These are phyloP conservation scores for Colletotrichum abscissum DNA, from an alignment of 2,329 filamentous ascomycete species.

Conservation along the genomic window DNA sequence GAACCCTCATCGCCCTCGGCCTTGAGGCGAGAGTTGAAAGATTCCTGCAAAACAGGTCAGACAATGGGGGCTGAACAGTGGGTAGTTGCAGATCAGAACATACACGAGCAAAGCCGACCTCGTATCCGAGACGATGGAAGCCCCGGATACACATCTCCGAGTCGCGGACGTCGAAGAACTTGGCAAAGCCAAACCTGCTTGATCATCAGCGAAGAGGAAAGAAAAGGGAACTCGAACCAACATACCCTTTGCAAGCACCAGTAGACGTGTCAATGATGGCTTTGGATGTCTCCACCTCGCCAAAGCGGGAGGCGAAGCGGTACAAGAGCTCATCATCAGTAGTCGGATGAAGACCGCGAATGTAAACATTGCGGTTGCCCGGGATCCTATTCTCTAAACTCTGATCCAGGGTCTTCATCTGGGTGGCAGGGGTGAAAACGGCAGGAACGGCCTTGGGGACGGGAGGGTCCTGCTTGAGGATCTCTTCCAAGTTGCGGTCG, in stretches of 20 bases:
- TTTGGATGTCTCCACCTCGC: constrained; percentile 95
- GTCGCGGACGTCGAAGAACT: constrained; percentile 87
- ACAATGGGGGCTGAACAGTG: background rate
- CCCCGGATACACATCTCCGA: constrained; percentile 97
- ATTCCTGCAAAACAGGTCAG: constrained; percentile 73
- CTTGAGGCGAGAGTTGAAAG: constrained; percentile 98
- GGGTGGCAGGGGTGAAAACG: constrained; percentile 85
- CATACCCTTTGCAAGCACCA: constrained; percentile 94
- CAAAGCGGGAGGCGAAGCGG: constrained; percentile 87
- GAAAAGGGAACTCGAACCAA: constrained; percentile 34
- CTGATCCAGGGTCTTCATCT: constrained; percentile 90
- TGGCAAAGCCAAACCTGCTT: constrained; percentile 93
- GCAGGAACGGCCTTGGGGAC: constrained; percentile 92
- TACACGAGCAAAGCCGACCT: constrained; percentile 96
- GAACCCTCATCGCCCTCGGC: constrained; percentile 90
- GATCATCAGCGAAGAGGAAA: constrained; percentile 42
- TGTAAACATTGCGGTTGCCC: constrained; percentile 98
- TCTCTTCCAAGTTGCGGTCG: constrained; percentile 68
- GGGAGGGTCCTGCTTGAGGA: constrained; percentile 80
- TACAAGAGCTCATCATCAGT: constrained; percentile 92
- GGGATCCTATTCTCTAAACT: constrained; percentile 91
- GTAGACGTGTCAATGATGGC: constrained; percentile 97
- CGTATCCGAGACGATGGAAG: constrained; percentile 94
- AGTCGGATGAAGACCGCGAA: constrained; percentile 93
- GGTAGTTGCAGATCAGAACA: constrained; percentile 42